A percentile compares a stretch with the other conserved stretches of the same genome.
phyloP scores from a whole-genome alignment of 371 early-diverging fungal genomes.

The Massospora cicadina region DNA sequence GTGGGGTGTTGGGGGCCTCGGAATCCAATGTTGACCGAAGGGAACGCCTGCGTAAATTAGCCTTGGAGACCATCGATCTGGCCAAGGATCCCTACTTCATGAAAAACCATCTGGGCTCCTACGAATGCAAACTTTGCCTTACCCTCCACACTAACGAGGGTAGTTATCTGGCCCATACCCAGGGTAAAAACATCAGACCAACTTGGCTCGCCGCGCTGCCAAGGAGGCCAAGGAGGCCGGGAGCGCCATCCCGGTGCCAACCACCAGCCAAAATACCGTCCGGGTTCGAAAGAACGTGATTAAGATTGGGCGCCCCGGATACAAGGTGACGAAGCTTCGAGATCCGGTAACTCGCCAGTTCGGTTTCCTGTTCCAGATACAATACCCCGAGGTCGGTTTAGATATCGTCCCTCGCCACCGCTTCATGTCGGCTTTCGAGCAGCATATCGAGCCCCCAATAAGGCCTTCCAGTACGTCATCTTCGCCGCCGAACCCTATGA shows the following conservation, averaged over 20 bases:
- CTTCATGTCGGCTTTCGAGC: constrained; percentile 97
- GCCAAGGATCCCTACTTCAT: constrained; percentile 95
- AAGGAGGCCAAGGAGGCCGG: constrained; percentile 64
- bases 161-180: constrained; percentile 91
- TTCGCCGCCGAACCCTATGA: constrained; percentile 97
- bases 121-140: constrained; percentile 91
- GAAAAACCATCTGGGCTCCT: constrained; percentile 94
- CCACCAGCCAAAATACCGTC: constrained; percentile 19
- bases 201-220: constrained; percentile 82
- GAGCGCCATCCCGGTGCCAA: constrained; percentile 19
- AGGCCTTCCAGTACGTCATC: constrained; percentile 77
- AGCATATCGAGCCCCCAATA: constrained; percentile 75
- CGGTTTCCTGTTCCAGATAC: constrained; percentile 84
- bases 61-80: constrained; percentile 91
- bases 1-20: constrained; percentile 65
- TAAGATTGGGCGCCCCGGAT: constrained; percentile 96
- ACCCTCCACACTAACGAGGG: constrained; percentile 94
- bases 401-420: constrained; percentile 71
- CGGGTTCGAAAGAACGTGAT: constrained; percentile 47
- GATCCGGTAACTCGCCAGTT: constrained; percentile 75
- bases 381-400: constrained; percentile 73
- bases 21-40: constrained; percentile 86
- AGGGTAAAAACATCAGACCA: constrained; percentile 96
- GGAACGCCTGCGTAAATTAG: constrained; percentile 87
- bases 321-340: constrained; percentile 83